phyloP scores from a whole-genome alignment of 2,329 filamentous ascomycete species.

The Pseudogymnoascus verrucosus region DNA sequence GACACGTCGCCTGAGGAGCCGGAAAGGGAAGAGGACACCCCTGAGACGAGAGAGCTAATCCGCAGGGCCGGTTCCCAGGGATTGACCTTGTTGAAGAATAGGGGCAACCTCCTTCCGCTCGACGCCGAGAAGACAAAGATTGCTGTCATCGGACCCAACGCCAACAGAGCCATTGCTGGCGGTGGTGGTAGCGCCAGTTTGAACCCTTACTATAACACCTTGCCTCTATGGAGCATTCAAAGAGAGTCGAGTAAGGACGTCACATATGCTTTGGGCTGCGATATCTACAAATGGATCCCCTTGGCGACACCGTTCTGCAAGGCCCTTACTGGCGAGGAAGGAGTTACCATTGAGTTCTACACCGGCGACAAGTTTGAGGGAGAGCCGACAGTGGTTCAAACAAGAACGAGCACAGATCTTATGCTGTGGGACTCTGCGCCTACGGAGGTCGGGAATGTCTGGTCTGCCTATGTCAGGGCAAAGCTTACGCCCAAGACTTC shows the following conservation, averaged over 20 bases:
- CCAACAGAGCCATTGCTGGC: constrained; percentile 58
- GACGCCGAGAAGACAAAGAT: constrained; percentile 47
- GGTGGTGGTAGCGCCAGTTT: constrained; percentile 61
- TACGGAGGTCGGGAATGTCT: constrained; percentile 49
- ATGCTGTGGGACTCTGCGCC: constrained; percentile 66
- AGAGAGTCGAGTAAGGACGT: constrained; percentile 46
- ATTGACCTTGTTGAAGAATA: constrained; percentile 57
- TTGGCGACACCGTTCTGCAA: constrained; percentile 53
- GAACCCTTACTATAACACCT: constrained; percentile 60
- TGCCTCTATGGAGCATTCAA: constrained; percentile 56
- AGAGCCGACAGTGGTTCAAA: constrained; percentile 47
- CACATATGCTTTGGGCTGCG: constrained; percentile 52
- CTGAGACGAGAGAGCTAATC: constrained; percentile 52
- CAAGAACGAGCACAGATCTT: constrained; percentile 55
- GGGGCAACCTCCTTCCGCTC: constrained; percentile 50
- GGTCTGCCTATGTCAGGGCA: constrained; percentile 48
- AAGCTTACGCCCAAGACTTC: constrained; percentile 51
- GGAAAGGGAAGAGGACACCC: constrained; percentile 48
- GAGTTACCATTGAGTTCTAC: constrained; percentile 58
- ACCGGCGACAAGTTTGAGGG: constrained; percentile 55
- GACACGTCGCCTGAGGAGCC: constrained; percentile 49
- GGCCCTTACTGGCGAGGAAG: constrained; percentile 46
- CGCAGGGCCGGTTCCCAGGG: constrained; percentile 54
- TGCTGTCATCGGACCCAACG: constrained; percentile 60
- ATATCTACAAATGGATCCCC: constrained; percentile 58